A percentile compares a stretch with the other conserved stretches of the same genome.
These are phyloP conservation scores for Aspergillus aculeatinus DNA, from an alignment of 2,329 filamentous ascomycete genomes.

Conservation along the genomic window DNA sequence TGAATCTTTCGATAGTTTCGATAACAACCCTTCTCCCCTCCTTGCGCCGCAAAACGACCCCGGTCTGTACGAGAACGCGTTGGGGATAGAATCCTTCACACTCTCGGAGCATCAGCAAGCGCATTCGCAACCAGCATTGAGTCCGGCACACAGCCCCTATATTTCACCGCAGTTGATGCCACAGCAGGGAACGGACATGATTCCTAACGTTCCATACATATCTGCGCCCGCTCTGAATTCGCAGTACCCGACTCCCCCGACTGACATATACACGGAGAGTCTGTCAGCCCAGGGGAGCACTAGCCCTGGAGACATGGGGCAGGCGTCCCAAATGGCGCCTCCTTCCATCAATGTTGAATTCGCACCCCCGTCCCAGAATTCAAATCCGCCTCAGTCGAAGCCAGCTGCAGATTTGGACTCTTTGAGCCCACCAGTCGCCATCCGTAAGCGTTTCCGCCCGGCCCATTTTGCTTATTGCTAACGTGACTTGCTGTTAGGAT, in stretches of 20 bases:
- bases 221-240: constrained; percentile 49
- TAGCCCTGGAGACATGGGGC: constrained; percentile 61
- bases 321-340: constrained; percentile 76
- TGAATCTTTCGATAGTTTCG: constrained; percentile 74
- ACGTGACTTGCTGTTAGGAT: constrained; percentile 38
- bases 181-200: constrained; percentile 68
- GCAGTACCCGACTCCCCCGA: constrained; percentile 49
- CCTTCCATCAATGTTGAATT: constrained; percentile 94
- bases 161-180: constrained; percentile 65
- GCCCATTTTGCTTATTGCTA: constrained; percentile 2
- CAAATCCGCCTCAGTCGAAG: constrained; percentile 66
- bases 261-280: constrained; percentile 55
- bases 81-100: constrained; percentile 76
- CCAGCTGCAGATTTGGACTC: constrained; percentile 70
- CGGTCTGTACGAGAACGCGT: constrained; percentile 71
- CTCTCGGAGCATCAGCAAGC: constrained; percentile 65
- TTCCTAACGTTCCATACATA: constrained; percentile 43
- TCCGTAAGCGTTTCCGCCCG: constrained; percentile 41
- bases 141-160: constrained; percentile 71
- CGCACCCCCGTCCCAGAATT: constrained; percentile 70
- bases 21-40: constrained; percentile 75
- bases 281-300: constrained; percentile 48
- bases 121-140: constrained; percentile 50
- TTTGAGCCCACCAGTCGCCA: constrained; percentile 75
- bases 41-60: constrained; percentile 70